These are phyloP conservation scores for Cercophora sp. DNA, from an alignment of 495 filamentous ascomycete genomes.

Conservation along the genomic window DNA sequence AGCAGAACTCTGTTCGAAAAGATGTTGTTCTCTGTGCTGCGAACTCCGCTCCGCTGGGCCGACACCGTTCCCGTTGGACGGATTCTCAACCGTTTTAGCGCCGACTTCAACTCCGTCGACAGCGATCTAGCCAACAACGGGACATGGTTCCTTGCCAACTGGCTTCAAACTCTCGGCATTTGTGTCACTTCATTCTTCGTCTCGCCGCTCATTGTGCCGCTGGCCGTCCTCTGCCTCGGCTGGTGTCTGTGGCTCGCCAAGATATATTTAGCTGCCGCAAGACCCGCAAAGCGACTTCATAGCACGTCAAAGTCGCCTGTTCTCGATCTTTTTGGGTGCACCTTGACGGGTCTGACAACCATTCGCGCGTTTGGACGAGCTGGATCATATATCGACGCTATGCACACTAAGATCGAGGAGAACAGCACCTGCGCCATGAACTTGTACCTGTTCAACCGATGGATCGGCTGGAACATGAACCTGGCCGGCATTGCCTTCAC, in stretches of 20 bases:
- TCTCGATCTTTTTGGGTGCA: not conserved
- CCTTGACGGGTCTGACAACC: not conserved
- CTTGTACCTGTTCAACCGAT: not conserved
- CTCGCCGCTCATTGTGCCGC: not conserved
- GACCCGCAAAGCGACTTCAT: not conserved
- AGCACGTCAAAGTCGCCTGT: not conserved
- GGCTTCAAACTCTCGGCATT: not conserved
- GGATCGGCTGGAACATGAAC: conserved; percentile 43
- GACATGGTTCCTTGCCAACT: not conserved
- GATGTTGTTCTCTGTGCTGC: conserved; percentile 27
- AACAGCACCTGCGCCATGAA: not conserved
- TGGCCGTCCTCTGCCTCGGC: not conserved
- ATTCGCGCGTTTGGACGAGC: not conserved
- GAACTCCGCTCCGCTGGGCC: conserved; percentile 47
- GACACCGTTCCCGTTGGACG: conserved; percentile 48
- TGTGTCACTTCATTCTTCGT: not conserved
- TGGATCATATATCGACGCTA: not conserved
- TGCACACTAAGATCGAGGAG: not conserved
- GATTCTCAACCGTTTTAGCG: conserved; percentile 49
- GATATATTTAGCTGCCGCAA: not conserved
- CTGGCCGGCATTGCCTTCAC: conserved; percentile 59
- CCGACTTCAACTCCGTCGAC: conserved; percentile 43
- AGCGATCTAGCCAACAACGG: conserved; percentile 4
- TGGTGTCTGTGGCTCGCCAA: not conserved
- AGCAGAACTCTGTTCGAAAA: not conserved